These are phyloP conservation scores for Melanogaster broomeanus DNA, from an alignment of 768 basidiomycete species.

Conservation along the genomic window DNA sequence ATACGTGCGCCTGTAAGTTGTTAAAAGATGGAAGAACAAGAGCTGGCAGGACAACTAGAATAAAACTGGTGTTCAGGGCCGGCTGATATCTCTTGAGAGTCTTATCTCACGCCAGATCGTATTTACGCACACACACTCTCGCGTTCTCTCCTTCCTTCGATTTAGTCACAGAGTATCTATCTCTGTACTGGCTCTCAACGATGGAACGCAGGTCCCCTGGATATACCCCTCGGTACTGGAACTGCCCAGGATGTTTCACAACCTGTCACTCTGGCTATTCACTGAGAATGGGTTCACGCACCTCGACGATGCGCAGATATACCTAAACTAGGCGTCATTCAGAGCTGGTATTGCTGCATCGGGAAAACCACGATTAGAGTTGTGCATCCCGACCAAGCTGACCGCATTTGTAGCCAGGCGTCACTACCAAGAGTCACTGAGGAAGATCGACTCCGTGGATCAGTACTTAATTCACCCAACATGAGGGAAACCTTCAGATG, in stretches of 20 bases:
- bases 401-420: conserved; percentile 31
- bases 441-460: no score
- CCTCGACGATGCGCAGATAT: conserved; percentile 62
- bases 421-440: no score
- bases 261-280: no score
- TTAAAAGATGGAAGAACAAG: conserved; percentile 57
- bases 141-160: conserved; percentile 8
- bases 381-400: conserved; percentile 68
- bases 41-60: not conserved
- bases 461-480: conserved; percentile 64
- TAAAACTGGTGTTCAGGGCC: conserved; percentile 45
- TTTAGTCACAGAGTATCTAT: conserved; percentile 25
- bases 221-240: conserved; percentile 65
- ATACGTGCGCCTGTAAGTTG: conserved; percentile 54
- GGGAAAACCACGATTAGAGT: conserved; percentile 49
- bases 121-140: no score
- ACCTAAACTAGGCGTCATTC: conserved; percentile 55
- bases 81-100: conserved; percentile 23
- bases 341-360: conserved; percentile 52
- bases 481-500: conserved; percentile 44
- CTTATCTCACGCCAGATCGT: not conserved
- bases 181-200: conserved; percentile 49
- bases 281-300: conserved; percentile 57
- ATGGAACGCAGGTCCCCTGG: conserved; percentile 55
- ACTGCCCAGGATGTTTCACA: conserved; percentile 51